A percentile compares a stretch with the other conserved stretches of the same genome.
These are phyloP conservation scores for Luzula sylvatica DNA, from an alignment of 176 grass and related monocot species.

Conservation along the genomic window DNA sequence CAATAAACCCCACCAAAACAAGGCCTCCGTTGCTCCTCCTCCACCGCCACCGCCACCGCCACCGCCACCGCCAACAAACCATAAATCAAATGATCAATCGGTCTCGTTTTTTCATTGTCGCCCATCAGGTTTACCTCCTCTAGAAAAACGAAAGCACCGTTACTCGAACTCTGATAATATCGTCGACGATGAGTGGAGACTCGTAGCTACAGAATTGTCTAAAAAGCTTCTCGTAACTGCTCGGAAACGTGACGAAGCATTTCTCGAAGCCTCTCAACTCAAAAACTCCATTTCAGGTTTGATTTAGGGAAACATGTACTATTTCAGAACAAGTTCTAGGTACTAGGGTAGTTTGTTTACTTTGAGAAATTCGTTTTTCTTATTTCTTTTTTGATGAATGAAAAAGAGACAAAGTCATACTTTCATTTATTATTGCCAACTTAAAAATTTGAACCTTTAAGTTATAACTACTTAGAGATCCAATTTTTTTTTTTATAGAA, in stretches of 20 bases:
- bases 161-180: conserved; percentile 1
- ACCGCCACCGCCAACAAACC: background rate
- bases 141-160: conserved; percentile 5
- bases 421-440: no score
- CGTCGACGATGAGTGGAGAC: conserved; percentile 7
- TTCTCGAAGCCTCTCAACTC: conserved; percentile 13
- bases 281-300: conserved; percentile 9
- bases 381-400: no score
- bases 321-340: no score
- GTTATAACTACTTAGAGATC: no score
- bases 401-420: no score
- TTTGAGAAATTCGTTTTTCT: no score
- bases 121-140: background rate
- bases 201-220: conserved; percentile 12
- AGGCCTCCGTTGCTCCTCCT: background rate
- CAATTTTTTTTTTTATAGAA: no score
- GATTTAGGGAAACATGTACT: no score
- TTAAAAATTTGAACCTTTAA: no score
- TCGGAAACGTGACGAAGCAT: conserved; percentile 14
- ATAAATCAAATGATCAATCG: conserved; percentile 2
- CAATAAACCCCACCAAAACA: background rate
- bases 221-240: conserved; percentile 15
- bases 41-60: background rate
- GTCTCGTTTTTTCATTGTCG: conserved; percentile 11
- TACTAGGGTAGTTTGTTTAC: no score